Percentiles rank a stretch among this genome's conserved stretches.
These are phyloP conservation scores for Elaeis oleifera DNA, from an alignment of 202 grass and related monocot genomes.

Conservation along the genomic window DNA sequence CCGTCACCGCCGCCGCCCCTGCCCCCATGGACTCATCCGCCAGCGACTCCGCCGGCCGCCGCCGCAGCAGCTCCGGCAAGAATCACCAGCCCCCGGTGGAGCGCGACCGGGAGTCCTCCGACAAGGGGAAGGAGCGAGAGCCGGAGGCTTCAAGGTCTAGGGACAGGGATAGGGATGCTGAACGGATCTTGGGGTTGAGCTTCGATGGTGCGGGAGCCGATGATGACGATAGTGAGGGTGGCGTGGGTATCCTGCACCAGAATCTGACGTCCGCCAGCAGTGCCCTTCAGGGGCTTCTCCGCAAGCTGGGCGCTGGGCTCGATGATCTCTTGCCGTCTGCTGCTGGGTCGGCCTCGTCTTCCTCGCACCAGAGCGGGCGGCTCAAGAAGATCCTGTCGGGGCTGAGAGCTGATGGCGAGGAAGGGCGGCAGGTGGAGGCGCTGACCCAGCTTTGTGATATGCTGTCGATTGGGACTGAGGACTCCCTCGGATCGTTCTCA, in stretches of 20 bases:
- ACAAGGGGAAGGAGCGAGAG: slow-evolving; percentile 84
- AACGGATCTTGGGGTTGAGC: slow-evolving; percentile 46
- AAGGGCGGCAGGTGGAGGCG: slow-evolving; percentile 48
- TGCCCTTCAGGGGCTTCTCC: slow-evolving; percentile 67
- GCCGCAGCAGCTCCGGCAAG: slow-evolving; percentile 32
- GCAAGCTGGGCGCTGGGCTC: slow-evolving; percentile 65
- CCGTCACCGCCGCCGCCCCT: not conserved
- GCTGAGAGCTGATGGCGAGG: slow-evolving; percentile 66
- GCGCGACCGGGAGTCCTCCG: slow-evolving; percentile 15
- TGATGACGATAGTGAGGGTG: slow-evolving; percentile 58
- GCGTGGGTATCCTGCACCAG: slow-evolving; percentile 49
- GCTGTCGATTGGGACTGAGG: slow-evolving; percentile 77
- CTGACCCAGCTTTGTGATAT: slow-evolving; percentile 78
- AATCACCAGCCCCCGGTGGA: slow-evolving; percentile 2
- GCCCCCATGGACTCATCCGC: slow-evolving; percentile 41
- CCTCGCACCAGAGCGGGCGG: slow-evolving; percentile 46
- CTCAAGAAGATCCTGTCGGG: slow-evolving; percentile 62
- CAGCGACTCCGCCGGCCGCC: slow-evolving; percentile 36
- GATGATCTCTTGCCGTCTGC: slow-evolving; percentile 71
- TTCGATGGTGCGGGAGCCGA: slow-evolving; percentile 41
- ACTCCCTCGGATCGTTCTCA: slow-evolving; percentile 48
- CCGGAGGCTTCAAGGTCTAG: slow-evolving; percentile 37
- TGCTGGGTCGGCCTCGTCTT: slow-evolving; percentile 24
- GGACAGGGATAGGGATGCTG: slow-evolving; percentile 46
- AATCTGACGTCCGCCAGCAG: slow-evolving; percentile 62